A percentile compares a stretch with the other conserved stretches of the same genome.
Evolutionary conservation across 140 eudicot genomes (phyloP).

Genomic region (Stevia rebaudiana): DNA sequence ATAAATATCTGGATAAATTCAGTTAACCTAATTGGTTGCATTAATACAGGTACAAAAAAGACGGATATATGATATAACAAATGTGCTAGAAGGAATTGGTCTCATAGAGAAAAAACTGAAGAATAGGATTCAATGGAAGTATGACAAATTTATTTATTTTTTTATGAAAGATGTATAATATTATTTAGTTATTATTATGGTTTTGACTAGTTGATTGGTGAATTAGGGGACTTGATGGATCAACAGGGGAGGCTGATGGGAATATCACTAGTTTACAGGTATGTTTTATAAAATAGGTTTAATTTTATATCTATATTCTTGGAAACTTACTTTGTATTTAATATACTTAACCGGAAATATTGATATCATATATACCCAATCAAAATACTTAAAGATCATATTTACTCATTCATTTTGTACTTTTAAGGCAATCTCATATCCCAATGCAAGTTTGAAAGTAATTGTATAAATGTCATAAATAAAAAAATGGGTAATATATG

Average conservation of each 20-base stretch:
- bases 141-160: conserved; percentile 26
- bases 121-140: conserved; percentile 97
- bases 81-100: conserved; percentile 96
- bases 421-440: too few species aligned
- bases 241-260: conserved; percentile 66
- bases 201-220: conserved; percentile 31
- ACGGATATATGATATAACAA: conserved; percentile 89
- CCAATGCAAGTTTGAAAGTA: too few species aligned
- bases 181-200: conserved; percentile 3
- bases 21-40: conserved; percentile 6
- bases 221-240: conserved; percentile 79
- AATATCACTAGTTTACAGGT: conserved; percentile 69
- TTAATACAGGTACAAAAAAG: conserved; percentile 82
- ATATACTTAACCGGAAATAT: background rate
- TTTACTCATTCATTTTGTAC: background rate
- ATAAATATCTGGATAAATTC: background rate
- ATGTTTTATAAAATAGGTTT: background rate
- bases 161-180: background rate
- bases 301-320: too few species aligned
- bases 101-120: conserved; percentile 92
- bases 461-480: too few species aligned
- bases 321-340: background rate
- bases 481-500: too few species aligned
- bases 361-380: background rate
- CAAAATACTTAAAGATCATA: too few species aligned